phyloP scores from a whole-genome alignment of 148 eudicot species.

The Mesembryanthemum crystallinum region DNA sequence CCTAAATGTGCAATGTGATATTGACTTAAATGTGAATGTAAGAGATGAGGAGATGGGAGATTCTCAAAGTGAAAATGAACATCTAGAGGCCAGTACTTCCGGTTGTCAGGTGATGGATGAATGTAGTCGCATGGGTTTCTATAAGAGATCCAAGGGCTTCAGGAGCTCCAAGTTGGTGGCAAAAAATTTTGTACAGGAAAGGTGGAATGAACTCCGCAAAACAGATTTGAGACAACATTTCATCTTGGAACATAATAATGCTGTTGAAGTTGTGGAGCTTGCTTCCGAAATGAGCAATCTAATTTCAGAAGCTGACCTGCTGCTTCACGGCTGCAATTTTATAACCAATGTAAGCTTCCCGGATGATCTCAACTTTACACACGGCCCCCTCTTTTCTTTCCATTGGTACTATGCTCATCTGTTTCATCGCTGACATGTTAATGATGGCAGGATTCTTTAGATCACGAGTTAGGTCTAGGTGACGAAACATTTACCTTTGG shows the following conservation, averaged over 20 bases:
- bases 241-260: slow-evolving; percentile 47
- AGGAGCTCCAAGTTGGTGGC: slow-evolving; percentile 26
- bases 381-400: not conserved
- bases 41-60: slow-evolving; percentile 60
- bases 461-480: slow-evolving; percentile 35
- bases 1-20: slow-evolving; percentile 15
- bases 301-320: slow-evolving; percentile 71
- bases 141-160: slow-evolving; percentile 36
- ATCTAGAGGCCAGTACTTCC: slow-evolving; percentile 41
- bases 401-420: slow-evolving; percentile 9
- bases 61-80: slow-evolving; percentile 49
- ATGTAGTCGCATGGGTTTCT: slow-evolving; percentile 83
- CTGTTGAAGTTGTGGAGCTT: slow-evolving; percentile 39
- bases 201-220: slow-evolving; percentile 65
- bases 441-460: slow-evolving; percentile 50
- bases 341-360: slow-evolving; percentile 22
- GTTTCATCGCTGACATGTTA: slow-evolving; percentile 20
- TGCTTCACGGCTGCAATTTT: slow-evolving; percentile 56
- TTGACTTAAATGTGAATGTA: slow-evolving; percentile 25
- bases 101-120: slow-evolving; percentile 74
- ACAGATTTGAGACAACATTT: slow-evolving; percentile 48
- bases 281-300: slow-evolving; percentile 58
- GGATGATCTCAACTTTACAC: not conserved
- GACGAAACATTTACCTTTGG: slow-evolving; percentile 49
- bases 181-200: slow-evolving; percentile 55